Conservation (phyloP, 495 filamentous ascomycete genomes). For the Hyaloscypha hepaticicola region DNA sequence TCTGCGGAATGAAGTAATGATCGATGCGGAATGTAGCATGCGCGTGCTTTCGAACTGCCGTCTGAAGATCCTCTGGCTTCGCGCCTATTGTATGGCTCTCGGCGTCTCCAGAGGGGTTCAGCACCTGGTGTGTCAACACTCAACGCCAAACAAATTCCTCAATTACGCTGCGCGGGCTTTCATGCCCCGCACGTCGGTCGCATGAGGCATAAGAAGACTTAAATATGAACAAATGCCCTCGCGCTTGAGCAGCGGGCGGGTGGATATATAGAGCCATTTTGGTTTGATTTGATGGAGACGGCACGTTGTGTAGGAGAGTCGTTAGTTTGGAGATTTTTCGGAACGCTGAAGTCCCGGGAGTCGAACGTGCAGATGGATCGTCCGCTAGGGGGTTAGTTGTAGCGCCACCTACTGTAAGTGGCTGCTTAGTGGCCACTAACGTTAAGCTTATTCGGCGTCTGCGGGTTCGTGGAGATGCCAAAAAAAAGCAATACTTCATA, state of each 20-base stretch:
- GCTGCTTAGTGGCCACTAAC: neutral
- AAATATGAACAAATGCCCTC: neutral
- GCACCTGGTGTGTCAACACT: neutral
- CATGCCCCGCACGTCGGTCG: neutral
- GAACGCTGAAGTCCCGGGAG: neutral
- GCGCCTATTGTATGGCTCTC: neutral
- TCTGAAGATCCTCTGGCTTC: neutral
- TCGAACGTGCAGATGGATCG: neutral
- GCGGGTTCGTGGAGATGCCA: neutral
- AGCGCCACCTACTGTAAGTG: neutral
- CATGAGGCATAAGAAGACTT: neutral
- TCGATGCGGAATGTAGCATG: neutral
- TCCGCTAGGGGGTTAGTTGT: neutral
- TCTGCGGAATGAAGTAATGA: neutral
- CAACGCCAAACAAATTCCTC: conserved; percentile 2
- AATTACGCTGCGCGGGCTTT: neutral
- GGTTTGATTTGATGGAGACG: neutral
- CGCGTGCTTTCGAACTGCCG: neutral
- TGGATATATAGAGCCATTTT: neutral
- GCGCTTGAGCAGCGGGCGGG: neutral
- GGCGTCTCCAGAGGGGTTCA: conserved; percentile 3
- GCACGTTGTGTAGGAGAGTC: neutral
- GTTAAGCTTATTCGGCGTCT: neutral
- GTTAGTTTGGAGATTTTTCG: neutral
- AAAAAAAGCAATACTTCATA: neutral